Percentiles rank a stretch among this genome's conserved stretches.
Evolutionary conservation across 176 grass and related monocot genomes (phyloP).

Genomic region (Oropetium thomaeum): DNA sequence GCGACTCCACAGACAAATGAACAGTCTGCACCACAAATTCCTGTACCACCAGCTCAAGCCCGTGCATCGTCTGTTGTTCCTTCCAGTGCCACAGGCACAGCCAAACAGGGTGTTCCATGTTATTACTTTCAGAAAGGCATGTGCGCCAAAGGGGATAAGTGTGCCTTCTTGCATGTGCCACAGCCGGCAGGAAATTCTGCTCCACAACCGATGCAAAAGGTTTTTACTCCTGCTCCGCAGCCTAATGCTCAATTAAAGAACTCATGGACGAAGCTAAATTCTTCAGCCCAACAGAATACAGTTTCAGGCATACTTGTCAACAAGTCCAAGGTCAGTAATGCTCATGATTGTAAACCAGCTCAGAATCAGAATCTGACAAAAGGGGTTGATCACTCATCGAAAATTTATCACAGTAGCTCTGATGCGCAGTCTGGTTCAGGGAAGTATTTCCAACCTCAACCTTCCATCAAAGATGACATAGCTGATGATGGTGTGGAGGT

Average conservation of each 20-base stretch:
- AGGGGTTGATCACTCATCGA: not conserved
- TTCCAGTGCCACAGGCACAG: slow-evolving; percentile 14
- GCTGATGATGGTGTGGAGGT: slow-evolving; percentile 36
- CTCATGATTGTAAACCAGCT: slow-evolving; percentile 9
- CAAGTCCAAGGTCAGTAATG: not conserved
- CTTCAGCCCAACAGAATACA: slow-evolving; percentile 16
- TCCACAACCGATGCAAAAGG: slow-evolving; percentile 23
- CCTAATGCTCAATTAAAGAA: slow-evolving; percentile 32
- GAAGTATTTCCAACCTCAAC: slow-evolving; percentile 26
- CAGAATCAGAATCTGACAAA: slow-evolving; percentile 23
- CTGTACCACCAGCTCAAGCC: slow-evolving; percentile 14
- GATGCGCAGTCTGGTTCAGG: slow-evolving; percentile 4
- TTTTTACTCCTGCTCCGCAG: slow-evolving; percentile 25
- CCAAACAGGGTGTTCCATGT: slow-evolving; percentile 49
- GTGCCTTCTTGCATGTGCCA: slow-evolving; percentile 51
- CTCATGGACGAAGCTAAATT: slow-evolving; percentile 41
- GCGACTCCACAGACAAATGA: slow-evolving; percentile 30
- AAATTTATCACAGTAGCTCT: slow-evolving; percentile 21
- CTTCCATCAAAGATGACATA: slow-evolving; percentile 18
- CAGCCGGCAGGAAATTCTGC: slow-evolving; percentile 31
- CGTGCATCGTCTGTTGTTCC: not conserved
- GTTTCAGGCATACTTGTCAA: not conserved
- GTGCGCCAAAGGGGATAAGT: slow-evolving; percentile 57
- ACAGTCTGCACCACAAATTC: slow-evolving; percentile 31
- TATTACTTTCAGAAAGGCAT: slow-evolving; percentile 66